These are phyloP conservation scores for Gossypium longicalyx DNA, from an alignment of 345 rosid genomes.

Conservation along the genomic window DNA sequence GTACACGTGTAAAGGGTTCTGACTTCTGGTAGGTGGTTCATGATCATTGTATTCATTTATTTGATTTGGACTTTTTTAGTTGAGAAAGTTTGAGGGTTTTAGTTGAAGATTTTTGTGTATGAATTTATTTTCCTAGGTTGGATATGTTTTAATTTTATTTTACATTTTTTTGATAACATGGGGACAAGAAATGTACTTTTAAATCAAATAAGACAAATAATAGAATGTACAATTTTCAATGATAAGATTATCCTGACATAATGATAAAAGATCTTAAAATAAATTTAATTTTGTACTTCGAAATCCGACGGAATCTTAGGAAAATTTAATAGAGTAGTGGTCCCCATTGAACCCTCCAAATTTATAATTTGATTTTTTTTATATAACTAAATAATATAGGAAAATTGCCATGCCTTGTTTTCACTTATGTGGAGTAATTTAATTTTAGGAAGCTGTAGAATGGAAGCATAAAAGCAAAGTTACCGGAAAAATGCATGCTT, in stretches of 20 bases:
- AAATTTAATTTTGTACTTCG: too few species aligned
- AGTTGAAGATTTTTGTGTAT: too few species aligned
- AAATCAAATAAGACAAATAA: not conserved
- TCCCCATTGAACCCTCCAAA: not conserved
- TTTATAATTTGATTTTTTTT: not conserved
- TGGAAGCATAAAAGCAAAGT: conserved; percentile 50
- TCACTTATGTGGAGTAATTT: not conserved
- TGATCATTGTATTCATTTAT: not conserved
- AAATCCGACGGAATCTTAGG: too few species aligned
- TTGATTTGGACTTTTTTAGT: not conserved
- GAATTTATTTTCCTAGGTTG: not conserved
- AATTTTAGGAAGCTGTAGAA: conserved; percentile 37
- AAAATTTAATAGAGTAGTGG: too few species aligned
- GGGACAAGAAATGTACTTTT: not conserved
- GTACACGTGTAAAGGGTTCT: not conserved
- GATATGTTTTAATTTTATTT: too few species aligned
- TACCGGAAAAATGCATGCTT: conserved; percentile 60
- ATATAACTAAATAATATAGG: not conserved
- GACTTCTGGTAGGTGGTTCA: too few species aligned
- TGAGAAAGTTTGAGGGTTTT: too few species aligned
- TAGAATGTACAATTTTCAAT: not conserved
- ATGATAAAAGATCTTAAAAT: too few species aligned
- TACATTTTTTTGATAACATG: too few species aligned
- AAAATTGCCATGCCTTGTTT: too few species aligned
- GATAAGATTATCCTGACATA: not conserved